Base-by-base conservation (phyloP, 768 basidiomycete genomes). In the Clitopilus hobsonii region DNA sequence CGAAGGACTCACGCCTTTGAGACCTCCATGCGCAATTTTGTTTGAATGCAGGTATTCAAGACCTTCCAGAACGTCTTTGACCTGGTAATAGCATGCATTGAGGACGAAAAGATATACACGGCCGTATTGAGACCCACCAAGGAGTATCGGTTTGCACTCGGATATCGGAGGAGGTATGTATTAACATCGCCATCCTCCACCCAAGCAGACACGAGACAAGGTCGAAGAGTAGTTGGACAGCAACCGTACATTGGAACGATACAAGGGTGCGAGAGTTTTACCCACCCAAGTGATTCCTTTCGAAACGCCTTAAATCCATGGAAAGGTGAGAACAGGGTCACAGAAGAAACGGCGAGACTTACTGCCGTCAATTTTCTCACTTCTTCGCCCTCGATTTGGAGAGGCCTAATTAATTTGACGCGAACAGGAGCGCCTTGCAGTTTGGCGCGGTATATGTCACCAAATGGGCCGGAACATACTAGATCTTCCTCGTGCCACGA, bases 191-290 rank as follows among this genome's bases (percentile, higher is more conserved):
- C 56, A 22, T 58, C 55, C 7, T 52, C 47, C 56, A 58, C 57
- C 59, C 59, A 60, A 10, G 59, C 56, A 18, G 59, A 55, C 8
- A 60, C 45, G 14, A 60, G 53, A 27, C 53, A 49, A 48, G 24
- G 20, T 13, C 20, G 45, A 25, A 13, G 18, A 4, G 11, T 10
- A 48, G 10, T 10, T 20, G 18, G 45, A 6, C 20, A 10, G 6
- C 11, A 48, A 4, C 45, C 45, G 11, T 20, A 48, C 10, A 48
- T 20, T 10, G 45, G 45, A 10, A 48, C 20, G 11, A 48, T 20
- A 20, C 20, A 13, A 13, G 10, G 45, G 20, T 48, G 45, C 1
- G 45, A 48, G 10, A 48, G 18, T 20, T 48, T 10, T 10, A 10
- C 24, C 45, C 45, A 48, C 10, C 11, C 13, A 25, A 48, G 18